These are phyloP conservation scores for Gloeophyllum trabeum DNA, from an alignment of 768 basidiomycete species.

Conservation along the genomic window DNA sequence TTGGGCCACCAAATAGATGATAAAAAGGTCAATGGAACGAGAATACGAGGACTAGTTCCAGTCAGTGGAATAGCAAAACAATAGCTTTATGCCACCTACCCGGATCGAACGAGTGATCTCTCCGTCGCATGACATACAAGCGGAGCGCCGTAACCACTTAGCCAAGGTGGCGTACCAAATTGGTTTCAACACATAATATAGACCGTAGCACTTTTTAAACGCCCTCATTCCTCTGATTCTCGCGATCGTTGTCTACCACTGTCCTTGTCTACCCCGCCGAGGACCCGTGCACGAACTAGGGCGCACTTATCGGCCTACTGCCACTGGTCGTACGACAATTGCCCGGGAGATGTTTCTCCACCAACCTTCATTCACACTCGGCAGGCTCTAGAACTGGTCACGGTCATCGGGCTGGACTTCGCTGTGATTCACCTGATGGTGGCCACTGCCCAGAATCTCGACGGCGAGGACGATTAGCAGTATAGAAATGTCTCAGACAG, in stretches of 20 bases:
- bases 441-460: not conserved
- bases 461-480: not conserved
- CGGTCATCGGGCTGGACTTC: not conserved
- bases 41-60: not conserved
- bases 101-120: not conserved
- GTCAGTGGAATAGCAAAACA: not conserved
- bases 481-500: not conserved
- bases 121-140: not conserved
- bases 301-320: no score
- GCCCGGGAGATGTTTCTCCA: not conserved
- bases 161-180: not conserved
- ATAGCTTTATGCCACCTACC: not conserved
- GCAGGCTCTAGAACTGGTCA: not conserved
- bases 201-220: not conserved
- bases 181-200: not conserved
- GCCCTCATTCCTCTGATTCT: not conserved
- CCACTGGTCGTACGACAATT: not conserved
- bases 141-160: not conserved
- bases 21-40: not conserved
- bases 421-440: not conserved
- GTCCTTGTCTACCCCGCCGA: not conserved
- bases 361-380: not conserved
- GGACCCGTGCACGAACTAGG: no score
- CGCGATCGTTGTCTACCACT: not conserved
- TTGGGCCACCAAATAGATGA: not conserved